Evolutionary conservation across 768 basidiomycete species (phyloP).

Genomic region (Cyclocybe aegerita): DNA sequence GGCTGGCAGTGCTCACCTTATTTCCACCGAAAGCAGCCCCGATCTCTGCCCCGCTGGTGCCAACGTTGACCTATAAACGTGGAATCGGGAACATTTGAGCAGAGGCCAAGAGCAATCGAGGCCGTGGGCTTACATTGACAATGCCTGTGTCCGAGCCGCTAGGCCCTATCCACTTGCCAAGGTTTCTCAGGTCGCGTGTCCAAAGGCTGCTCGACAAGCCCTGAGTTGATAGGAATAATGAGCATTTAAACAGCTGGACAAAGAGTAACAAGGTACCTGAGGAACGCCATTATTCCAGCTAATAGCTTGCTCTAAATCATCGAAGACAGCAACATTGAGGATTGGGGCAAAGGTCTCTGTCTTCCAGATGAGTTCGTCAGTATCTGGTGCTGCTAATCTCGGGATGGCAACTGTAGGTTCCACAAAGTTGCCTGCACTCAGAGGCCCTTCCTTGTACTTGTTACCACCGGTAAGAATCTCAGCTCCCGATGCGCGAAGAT

Average conservation of each 20-base stretch:
- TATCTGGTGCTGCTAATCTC: constrained; percentile 41
- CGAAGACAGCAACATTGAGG: constrained; percentile 82
- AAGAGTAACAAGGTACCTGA: constrained; percentile 42
- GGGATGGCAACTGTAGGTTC: constrained; percentile 83
- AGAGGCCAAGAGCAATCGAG: constrained; percentile 10
- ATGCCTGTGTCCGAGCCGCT: constrained; percentile 89
- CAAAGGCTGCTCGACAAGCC: constrained; percentile 92
- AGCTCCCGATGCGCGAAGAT: constrained; percentile 64
- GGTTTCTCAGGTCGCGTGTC: constrained; percentile 79
- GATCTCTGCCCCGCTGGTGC: constrained; percentile 61
- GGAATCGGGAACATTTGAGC: constrained; percentile 13
- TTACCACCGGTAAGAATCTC: constrained; percentile 77
- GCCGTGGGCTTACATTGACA: constrained; percentile 64
- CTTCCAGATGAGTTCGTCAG: constrained; percentile 63
- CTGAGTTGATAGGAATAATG: constrained; percentile 25
- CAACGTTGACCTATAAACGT: constrained; percentile 49
- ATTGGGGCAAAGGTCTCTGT: constrained; percentile 90
- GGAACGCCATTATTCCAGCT: constrained; percentile 88
- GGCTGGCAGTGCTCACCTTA: constrained; percentile 52
- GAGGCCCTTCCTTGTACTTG: constrained; percentile 46
- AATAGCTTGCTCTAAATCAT: constrained; percentile 84
- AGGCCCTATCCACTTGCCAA: constrained; percentile 93
- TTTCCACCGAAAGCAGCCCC: constrained; percentile 92
- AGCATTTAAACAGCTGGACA: constrained; percentile 8
- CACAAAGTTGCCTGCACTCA: constrained; percentile 82